A percentile compares a stretch with the other conserved stretches of the same genome.
phyloP scores from a whole-genome alignment of 805 yeast genomes.

The Ogataea philodendri region DNA sequence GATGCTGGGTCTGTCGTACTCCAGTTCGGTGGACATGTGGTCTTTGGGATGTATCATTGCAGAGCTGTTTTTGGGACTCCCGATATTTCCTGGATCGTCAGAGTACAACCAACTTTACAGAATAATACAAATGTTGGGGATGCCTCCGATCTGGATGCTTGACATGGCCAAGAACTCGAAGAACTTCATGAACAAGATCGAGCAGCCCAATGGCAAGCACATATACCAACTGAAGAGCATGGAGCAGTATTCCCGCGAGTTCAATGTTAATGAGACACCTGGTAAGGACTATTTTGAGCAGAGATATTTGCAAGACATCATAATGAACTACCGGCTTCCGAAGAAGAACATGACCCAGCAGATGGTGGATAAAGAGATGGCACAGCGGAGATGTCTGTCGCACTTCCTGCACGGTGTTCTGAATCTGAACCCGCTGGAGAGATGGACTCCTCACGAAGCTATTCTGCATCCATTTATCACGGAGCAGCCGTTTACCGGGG shows the following conservation, averaged over 20 bases:
- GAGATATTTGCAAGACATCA: constrained; percentile 64
- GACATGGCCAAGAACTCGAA: constrained; percentile 87
- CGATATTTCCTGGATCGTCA: constrained; percentile 91
- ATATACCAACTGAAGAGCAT: constrained; percentile 34
- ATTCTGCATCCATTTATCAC: constrained; percentile 86
- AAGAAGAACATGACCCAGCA: constrained; percentile 52
- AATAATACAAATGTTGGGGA: constrained; percentile 76
- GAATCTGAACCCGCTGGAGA: constrained; percentile 84
- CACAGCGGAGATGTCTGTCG: constrained; percentile 64
- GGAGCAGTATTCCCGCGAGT: constrained; percentile 52
- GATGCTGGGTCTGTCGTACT: constrained; percentile 84
- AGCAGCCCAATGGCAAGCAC: constrained; percentile 26
- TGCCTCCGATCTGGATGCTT: constrained; percentile 94
- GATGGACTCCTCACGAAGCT: constrained; percentile 98
- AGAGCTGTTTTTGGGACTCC: constrained; percentile 72
- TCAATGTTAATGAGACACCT: constrained; percentile 63
- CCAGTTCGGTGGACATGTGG: constrained; percentile 88
- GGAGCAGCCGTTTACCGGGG: constrained; percentile 50
- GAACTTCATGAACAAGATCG: constrained; percentile 49
- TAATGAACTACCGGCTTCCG: constrained; percentile 70
- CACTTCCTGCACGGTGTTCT: constrained; percentile 79
- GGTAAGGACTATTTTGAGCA: constrained; percentile 78
- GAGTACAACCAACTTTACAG: constrained; percentile 88
- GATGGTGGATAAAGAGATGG: constrained; percentile 67
- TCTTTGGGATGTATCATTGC: constrained; percentile 60